phyloP scores from a whole-genome alignment of 345 rosid genomes.

The Diplotaxis tenuifolia region DNA sequence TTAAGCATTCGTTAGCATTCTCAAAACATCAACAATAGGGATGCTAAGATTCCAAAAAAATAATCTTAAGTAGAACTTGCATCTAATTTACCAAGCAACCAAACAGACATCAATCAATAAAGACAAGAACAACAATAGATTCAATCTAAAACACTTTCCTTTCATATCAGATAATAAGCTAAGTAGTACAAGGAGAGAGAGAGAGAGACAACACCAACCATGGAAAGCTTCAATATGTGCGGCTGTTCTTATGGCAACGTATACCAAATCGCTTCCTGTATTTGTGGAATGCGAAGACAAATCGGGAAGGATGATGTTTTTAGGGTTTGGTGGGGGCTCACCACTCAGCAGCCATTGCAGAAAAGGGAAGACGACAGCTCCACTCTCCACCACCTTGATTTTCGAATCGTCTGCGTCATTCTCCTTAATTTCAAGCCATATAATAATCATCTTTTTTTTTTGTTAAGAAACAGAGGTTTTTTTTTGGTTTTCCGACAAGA shows the following conservation, averaged over 20 bases:
- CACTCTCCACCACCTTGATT: conserved; percentile 28
- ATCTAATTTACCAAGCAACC: conserved; percentile 3
- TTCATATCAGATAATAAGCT: not conserved
- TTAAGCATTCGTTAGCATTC: not conserved
- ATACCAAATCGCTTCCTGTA: not conserved
- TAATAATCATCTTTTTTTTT: not conserved
- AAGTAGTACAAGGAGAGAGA: not conserved
- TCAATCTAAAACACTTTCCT: conserved; percentile 2
- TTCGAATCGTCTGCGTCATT: conserved; percentile 24
- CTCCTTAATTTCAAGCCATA: conserved; percentile 24
- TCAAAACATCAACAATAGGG: not conserved
- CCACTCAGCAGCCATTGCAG: conserved; percentile 17
- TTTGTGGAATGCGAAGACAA: not conserved
- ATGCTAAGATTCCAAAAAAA: not conserved
- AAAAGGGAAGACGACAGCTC: not conserved
- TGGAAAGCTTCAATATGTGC: conserved; percentile 7
- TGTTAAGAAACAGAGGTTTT: not conserved
- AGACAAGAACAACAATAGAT: not conserved
- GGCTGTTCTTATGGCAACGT: conserved; percentile 18
- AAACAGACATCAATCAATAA: conserved; percentile 1
- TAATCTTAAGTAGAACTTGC: too few species aligned
- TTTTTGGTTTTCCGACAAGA: not conserved
- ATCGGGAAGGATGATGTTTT: not conserved
- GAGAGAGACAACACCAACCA: conserved; percentile 20
- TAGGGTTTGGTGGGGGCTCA: conserved; percentile 25